Conservation (phyloP, 306 rosid species). For the Acmispon strigosus region DNA sequence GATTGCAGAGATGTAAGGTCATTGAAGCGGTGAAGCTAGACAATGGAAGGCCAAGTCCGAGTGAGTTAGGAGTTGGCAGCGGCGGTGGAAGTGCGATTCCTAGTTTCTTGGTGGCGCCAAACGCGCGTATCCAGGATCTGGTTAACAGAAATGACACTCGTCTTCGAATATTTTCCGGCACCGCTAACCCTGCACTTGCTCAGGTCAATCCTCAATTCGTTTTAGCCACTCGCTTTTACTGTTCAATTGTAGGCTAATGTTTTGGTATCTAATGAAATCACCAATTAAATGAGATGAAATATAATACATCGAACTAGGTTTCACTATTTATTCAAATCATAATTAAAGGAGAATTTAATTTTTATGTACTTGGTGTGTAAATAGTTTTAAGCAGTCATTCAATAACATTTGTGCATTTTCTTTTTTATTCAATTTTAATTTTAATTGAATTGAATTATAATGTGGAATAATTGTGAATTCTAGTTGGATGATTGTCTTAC, state of each 20-base stretch:
- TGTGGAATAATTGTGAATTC: too few relatives aligned
- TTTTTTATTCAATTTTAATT: too few relatives aligned
- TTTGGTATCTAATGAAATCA: neutral
- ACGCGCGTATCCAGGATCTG: constrained; percentile 28
- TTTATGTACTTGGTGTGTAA: too few relatives aligned
- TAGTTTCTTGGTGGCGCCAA: constrained; percentile 28
- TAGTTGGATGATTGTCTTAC: too few relatives aligned
- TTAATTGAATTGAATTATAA: too few relatives aligned
- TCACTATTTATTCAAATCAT: too few relatives aligned
- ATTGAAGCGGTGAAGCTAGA: constrained; percentile 42
- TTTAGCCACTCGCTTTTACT: neutral
- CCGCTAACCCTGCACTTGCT: constrained; percentile 75
- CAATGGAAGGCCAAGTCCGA: constrained; percentile 46
- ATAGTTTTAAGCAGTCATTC: too few relatives aligned
- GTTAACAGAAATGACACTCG: constrained; percentile 45
- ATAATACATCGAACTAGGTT: too few relatives aligned
- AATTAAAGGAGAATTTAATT: too few relatives aligned
- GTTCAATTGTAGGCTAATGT: neutral
- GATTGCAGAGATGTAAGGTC: constrained; percentile 36
- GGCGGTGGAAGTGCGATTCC: constrained; percentile 27
- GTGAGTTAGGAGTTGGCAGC: neutral
- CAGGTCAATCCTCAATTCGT: constrained; percentile 16
- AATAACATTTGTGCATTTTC: too few relatives aligned
- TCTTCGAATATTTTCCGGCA: constrained; percentile 78
- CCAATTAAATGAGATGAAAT: neutral